Evolutionary conservation across 768 basidiomycete genomes (phyloP).

Genomic region (Kwoniella bestiolae): DNA sequence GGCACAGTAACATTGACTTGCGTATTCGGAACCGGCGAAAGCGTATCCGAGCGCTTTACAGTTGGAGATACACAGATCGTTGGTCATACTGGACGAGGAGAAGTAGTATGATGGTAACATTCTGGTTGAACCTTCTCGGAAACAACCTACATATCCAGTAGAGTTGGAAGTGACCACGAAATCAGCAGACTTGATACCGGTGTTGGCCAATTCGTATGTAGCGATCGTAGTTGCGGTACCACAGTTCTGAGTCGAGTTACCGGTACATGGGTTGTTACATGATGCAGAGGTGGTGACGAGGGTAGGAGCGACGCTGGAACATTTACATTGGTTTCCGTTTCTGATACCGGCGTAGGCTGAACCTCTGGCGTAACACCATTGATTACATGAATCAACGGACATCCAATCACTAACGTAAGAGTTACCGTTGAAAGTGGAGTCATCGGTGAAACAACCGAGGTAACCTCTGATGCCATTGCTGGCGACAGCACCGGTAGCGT

Average conservation of each 20-base stretch:
- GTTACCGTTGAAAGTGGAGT: slow-evolving; percentile 17
- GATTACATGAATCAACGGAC: slow-evolving; percentile 31
- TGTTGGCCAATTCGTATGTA: slow-evolving; percentile 27
- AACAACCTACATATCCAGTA: slow-evolving; percentile 35
- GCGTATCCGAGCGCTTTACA: slow-evolving; percentile 27
- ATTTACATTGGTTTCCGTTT: slow-evolving; percentile 33
- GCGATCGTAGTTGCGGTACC: slow-evolving; percentile 29
- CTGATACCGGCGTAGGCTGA: slow-evolving; percentile 27
- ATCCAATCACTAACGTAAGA: slow-evolving; percentile 25
- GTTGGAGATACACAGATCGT: slow-evolving; percentile 29
- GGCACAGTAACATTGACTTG: slow-evolving; percentile 32
- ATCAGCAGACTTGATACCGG: slow-evolving; percentile 21
- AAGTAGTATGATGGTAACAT: slow-evolving; percentile 21
- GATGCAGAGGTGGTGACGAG: slow-evolving; percentile 24
- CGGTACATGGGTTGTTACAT: slow-evolving; percentile 27
- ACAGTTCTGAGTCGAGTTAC: slow-evolving; percentile 30
- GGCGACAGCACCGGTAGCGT: slow-evolving; percentile 25
- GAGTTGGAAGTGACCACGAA: slow-evolving; percentile 15
- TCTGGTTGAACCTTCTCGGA: slow-evolving; percentile 17
- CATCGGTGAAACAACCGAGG: slow-evolving; percentile 40
- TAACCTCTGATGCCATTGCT: slow-evolving; percentile 26
- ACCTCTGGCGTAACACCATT: slow-evolving; percentile 23
- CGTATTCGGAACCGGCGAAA: slow-evolving; percentile 31
- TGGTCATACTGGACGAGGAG: slow-evolving; percentile 30
- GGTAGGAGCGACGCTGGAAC: slow-evolving; percentile 26